These are phyloP conservation scores for Cercospora sesami DNA, from an alignment of 2,329 filamentous ascomycete species.

Conservation along the genomic window DNA sequence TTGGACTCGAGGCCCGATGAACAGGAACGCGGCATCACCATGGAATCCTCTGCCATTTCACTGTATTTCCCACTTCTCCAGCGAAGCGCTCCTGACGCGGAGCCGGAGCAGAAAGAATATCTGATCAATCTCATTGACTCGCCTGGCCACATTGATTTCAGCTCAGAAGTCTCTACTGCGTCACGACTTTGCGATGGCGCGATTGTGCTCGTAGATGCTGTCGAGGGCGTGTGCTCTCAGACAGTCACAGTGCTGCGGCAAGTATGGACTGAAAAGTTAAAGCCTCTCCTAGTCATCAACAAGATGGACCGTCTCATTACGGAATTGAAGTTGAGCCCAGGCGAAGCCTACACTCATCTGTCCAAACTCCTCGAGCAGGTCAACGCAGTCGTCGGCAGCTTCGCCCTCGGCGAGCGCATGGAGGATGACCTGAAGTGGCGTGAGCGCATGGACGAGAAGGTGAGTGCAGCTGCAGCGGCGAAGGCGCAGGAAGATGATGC, in stretches of 20 bases:
- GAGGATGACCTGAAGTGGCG: constrained; percentile 97
- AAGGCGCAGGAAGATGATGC: constrained; percentile 32
- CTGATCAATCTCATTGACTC: constrained; percentile 98
- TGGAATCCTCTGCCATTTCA: constrained; percentile 98
- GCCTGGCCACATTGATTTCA: constrained; percentile 97
- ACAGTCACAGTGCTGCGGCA: constrained; percentile 95
- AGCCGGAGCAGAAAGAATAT: constrained; percentile 73
- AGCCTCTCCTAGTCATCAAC: constrained; percentile 92
- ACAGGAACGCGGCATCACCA: constrained; percentile 95
- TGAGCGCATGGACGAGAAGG: constrained; percentile 83
- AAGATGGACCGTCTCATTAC: constrained; percentile 96
- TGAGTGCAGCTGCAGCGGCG: constrained; percentile 62
- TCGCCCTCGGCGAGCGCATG: constrained; percentile 98
- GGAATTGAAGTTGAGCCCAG: constrained; percentile 89
- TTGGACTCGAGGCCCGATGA: constrained; percentile 95
- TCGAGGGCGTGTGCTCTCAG: constrained; percentile 97
- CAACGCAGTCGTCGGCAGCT: constrained; percentile 94
- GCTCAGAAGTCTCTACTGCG: constrained; percentile 94
- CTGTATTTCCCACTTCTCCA: constrained; percentile 91
- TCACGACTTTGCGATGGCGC: constrained; percentile 93
- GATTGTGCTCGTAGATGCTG: constrained; percentile 90
- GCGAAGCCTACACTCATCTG: constrained; percentile 85
- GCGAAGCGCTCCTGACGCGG: constrained; percentile 59
- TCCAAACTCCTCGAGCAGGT: constrained; percentile 91
- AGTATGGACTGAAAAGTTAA: constrained; percentile 92